Conservation (phyloP, 306 rosid genomes). For the Vigna mungo region DNA sequence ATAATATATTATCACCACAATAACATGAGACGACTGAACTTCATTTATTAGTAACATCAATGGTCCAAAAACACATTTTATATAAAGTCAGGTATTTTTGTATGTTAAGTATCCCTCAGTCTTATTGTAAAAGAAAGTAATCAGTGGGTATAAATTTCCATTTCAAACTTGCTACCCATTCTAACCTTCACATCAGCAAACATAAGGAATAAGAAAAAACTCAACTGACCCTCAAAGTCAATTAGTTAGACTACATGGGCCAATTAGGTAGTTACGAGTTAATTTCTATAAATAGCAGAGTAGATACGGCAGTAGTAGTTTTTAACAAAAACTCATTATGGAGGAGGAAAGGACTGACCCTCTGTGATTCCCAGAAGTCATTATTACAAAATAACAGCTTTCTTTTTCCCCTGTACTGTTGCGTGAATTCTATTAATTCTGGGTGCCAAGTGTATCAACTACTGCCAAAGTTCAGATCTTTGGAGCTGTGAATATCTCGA, state of each 20-base stretch:
- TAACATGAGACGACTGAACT: neutral
- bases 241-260: no score
- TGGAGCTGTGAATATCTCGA: neutral
- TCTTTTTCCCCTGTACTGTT: neutral
- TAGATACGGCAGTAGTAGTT: neutral
- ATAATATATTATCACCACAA: neutral
- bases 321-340: neutral
- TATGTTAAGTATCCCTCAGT: neutral
- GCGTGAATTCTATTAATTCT: neutral
- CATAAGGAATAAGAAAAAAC: neutral
- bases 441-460: neutral
- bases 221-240: no score
- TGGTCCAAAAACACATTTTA: conserved; percentile 1
- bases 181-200: neutral
- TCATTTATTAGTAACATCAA: conserved; percentile 11
- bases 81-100: conserved; percentile 1
- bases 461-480: no score
- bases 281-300: neutral
- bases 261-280: neutral
- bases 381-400: neutral
- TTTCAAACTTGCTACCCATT: neutral
- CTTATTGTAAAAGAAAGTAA: conserved; percentile 8
- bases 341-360: neutral
- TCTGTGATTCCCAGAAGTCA: neutral
- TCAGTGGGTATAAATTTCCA: conserved; percentile 9